phyloP scores from a whole-genome alignment of 2,329 filamentous ascomycete species.

The Cercospora janseana region DNA sequence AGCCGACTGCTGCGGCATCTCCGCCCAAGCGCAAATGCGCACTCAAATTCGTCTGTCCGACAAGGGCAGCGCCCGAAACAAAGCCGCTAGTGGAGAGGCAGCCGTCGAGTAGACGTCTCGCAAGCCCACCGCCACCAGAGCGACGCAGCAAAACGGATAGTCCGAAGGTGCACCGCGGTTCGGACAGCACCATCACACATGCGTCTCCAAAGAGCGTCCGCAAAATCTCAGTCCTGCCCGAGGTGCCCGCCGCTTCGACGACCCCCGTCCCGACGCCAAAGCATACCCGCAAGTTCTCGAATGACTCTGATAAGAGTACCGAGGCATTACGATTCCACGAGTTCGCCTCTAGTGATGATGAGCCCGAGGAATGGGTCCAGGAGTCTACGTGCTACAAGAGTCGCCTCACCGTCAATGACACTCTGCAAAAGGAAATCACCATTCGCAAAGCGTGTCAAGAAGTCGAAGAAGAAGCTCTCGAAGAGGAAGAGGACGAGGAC shows the following conservation, averaged over 20 bases:
- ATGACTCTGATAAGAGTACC: slow-evolving; percentile 47
- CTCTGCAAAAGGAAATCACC: slow-evolving; percentile 81
- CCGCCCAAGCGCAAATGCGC: slow-evolving; percentile 56
- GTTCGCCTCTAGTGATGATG: slow-evolving; percentile 77
- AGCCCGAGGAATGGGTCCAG: slow-evolving; percentile 90
- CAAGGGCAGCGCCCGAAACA: slow-evolving; percentile 46
- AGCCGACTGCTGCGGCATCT: slow-evolving; percentile 29
- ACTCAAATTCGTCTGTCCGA: slow-evolving; percentile 74
- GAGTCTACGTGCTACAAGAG: slow-evolving; percentile 62
- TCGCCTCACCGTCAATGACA: slow-evolving; percentile 85
- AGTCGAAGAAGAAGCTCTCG: slow-evolving; percentile 81
- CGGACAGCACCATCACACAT: slow-evolving; percentile 52
- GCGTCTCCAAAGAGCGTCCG: slow-evolving; percentile 47
- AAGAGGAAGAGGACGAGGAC: slow-evolving; percentile 56
- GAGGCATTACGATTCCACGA: slow-evolving; percentile 73
- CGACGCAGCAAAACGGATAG: slow-evolving; percentile 20
- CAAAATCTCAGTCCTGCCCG: slow-evolving; percentile 36
- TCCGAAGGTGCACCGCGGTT: slow-evolving; percentile 45
- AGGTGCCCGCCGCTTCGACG: slow-evolving; percentile 17
- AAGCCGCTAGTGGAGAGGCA: slow-evolving; percentile 30
- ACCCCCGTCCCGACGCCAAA: slow-evolving; percentile 34
- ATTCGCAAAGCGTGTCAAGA: slow-evolving; percentile 85
- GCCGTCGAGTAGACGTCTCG: slow-evolving; percentile 35
- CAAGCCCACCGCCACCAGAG: slow-evolving; percentile 44
- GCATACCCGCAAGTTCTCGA: slow-evolving; percentile 32